Evolutionary conservation across 208 protist genomes (phyloP), one percentile per base, ranked within the genome.

Genomic region (Phytomonas sp.): DNA sequence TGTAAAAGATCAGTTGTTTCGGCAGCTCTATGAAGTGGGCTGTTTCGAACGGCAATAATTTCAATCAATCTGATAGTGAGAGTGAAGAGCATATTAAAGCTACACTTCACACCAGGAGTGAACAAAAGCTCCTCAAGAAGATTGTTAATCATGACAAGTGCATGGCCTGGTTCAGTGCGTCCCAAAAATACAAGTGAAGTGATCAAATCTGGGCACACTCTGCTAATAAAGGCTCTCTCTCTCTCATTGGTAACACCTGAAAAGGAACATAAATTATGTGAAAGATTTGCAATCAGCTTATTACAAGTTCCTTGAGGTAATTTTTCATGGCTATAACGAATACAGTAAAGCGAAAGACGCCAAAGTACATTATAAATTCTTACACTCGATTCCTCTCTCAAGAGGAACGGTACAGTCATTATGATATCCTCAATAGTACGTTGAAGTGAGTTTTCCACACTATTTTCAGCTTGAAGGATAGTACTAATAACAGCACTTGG

Each of bases 401-500:
- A 26, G 45, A 56, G 45, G 6, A 23, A 56, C 23, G 45, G 45
- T 7, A 56, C 19, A 4, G 45, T 56, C 45, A 6, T 56, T 19
- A 19, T 56, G 19, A 26, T 26, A 56, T 56, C 45, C 23, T 56
- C 45, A 56, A 56, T 56, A 56, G 45, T 56, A 56, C 45, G 45
- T 26, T 56, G 45, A 56, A 5, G 45, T 56, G 45, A 11, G 23
- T 6, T 56, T 56, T 19, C 16, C 45, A 11, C 45, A 56, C 45
- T 26, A 19, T 6, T 56, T 1, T 56, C 45, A 56, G 45, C 45
- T 23, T 56, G 45, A 56, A 56, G 45, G 16, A 56, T 56, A 19
- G 2, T 56, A 26, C 23, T 56, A 19, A 26, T 16, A 56, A 56
- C 45, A 5, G 45, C 16, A 26, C 71, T 67, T 12, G 86, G 79